A percentile compares a stretch with the other conserved stretches of the same genome.
phyloP scores from a whole-genome alignment of 225 moss, liverwort and hornwort species.

The Lunularia cruciata region DNA sequence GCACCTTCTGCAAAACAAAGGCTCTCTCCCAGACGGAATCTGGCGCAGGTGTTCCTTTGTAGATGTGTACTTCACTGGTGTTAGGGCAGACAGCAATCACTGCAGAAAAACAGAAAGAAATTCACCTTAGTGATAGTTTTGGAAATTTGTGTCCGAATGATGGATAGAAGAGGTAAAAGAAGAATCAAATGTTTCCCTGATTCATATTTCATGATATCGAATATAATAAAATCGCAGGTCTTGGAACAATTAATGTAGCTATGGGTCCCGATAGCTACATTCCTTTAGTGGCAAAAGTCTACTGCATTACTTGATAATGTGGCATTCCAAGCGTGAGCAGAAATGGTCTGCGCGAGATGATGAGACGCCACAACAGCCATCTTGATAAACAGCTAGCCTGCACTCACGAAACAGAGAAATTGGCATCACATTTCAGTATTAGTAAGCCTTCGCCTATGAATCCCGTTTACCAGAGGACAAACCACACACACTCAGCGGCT shows the following conservation, averaged over 20 bases:
- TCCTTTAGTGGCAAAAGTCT: neutral
- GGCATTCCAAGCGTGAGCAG: conserved; percentile 97
- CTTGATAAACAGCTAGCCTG: conserved; percentile 26
- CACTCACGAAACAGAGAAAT: no score
- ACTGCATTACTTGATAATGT: conserved; percentile 71
- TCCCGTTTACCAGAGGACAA: no score
- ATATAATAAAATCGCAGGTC: neutral
- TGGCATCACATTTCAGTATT: no score
- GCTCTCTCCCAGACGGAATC: conserved; percentile 77
- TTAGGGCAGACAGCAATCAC: conserved; percentile 96
- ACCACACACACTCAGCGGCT: no score
- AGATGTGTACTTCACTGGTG: conserved; percentile 91
- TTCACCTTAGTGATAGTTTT: no score
- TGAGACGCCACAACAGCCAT: conserved; percentile 95
- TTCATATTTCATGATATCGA: neutral
- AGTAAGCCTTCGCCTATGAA: no score
- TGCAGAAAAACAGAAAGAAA: conserved; percentile 34
- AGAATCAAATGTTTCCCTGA: neutral
- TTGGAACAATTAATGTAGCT: no score
- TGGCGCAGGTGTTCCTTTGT: conserved; percentile 69
- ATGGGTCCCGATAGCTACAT: no score
- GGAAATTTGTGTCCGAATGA: no score
- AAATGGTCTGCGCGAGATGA: conserved; percentile 91
- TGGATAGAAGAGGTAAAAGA: neutral
- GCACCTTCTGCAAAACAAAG: conserved; percentile 83